phyloP scores from a whole-genome alignment of 331 rosid genomes.

The Malus hybrid region DNA sequence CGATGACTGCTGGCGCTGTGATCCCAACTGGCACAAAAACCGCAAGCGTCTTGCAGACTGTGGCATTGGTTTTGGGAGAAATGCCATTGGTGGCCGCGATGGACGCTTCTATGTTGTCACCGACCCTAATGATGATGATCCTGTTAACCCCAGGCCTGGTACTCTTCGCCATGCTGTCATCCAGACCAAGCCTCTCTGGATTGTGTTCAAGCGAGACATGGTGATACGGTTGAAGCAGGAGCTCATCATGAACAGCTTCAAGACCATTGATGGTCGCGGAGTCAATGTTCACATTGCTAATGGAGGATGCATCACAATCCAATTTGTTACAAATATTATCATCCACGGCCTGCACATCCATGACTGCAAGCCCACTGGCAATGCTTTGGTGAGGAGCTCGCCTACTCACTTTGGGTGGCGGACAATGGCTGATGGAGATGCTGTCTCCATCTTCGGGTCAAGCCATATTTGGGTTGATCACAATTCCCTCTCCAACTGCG shows the following conservation, averaged over 20 bases:
- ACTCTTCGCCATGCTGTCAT: slow-evolving; percentile 90
- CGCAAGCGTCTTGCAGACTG: slow-evolving; percentile 96
- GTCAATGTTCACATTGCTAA: slow-evolving; percentile 93
- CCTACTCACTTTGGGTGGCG: slow-evolving; percentile 91
- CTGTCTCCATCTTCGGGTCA: slow-evolving; percentile 79
- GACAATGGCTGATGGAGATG: slow-evolving; percentile 98
- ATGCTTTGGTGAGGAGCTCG: slow-evolving; percentile 97
- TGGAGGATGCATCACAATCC: slow-evolving; percentile 84
- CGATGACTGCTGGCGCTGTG: slow-evolving; percentile 99
- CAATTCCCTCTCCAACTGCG: slow-evolving; percentile 86
- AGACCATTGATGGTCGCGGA: slow-evolving; percentile 95
- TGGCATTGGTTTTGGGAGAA: slow-evolving; percentile 92
- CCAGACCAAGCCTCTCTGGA: slow-evolving; percentile 89
- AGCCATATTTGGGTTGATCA: slow-evolving; percentile 97
- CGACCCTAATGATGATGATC: slow-evolving; percentile 68
- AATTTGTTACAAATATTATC: slow-evolving; percentile 74
- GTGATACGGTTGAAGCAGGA: slow-evolving; percentile 89
- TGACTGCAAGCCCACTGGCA: slow-evolving; percentile 91
- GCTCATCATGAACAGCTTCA: slow-evolving; percentile 85
- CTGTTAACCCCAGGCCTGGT: slow-evolving; percentile 83
- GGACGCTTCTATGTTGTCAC: slow-evolving; percentile 88
- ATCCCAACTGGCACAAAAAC: slow-evolving; percentile 70
- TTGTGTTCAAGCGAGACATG: slow-evolving; percentile 96
- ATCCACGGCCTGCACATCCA: slow-evolving; percentile 89
- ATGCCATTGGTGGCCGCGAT: slow-evolving; percentile 96